Percentiles rank a stretch among this genome's conserved stretches.
These are phyloP conservation scores for Vicia faba DNA, from an alignment of 306 rosid genomes.

Conservation along the genomic window DNA sequence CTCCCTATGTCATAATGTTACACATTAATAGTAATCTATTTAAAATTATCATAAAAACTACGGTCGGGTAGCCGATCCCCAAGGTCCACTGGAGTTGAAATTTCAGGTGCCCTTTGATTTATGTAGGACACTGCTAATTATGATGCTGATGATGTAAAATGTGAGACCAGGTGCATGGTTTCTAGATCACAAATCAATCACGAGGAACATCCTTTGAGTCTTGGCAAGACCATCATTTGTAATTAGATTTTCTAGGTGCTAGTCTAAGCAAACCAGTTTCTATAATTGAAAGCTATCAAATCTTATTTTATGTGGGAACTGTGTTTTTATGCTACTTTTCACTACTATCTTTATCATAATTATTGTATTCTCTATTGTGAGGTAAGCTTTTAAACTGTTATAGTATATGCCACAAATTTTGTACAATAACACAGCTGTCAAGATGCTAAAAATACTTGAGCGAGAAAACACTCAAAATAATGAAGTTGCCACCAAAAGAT, in stretches of 20 bases:
- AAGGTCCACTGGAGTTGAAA: too few species aligned
- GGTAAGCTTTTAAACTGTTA: not conserved
- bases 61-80: too few species aligned
- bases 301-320: constrained; percentile 5
- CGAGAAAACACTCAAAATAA: too few species aligned
- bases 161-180: constrained; percentile 59
- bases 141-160: constrained; percentile 60
- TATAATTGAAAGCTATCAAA: not conserved
- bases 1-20: too few species aligned
- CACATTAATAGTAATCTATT: too few species aligned
- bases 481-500: too few species aligned
- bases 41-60: too few species aligned
- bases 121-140: constrained; percentile 46
- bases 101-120: too few species aligned
- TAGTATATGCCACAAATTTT: not conserved
- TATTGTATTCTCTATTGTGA: constrained; percentile 1
- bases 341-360: constrained; percentile 10
- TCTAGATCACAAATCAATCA: constrained; percentile 82
- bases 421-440: not conserved
- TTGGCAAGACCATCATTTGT: constrained; percentile 92
- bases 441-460: too few species aligned
- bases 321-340: constrained; percentile 6
- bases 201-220: constrained; percentile 93
- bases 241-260: constrained; percentile 91
- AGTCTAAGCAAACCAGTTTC: constrained; percentile 2